Evolutionary conservation across 495 filamentous ascomycete genomes (phyloP).

Genomic region (Aspergillus heteromorphus): DNA sequence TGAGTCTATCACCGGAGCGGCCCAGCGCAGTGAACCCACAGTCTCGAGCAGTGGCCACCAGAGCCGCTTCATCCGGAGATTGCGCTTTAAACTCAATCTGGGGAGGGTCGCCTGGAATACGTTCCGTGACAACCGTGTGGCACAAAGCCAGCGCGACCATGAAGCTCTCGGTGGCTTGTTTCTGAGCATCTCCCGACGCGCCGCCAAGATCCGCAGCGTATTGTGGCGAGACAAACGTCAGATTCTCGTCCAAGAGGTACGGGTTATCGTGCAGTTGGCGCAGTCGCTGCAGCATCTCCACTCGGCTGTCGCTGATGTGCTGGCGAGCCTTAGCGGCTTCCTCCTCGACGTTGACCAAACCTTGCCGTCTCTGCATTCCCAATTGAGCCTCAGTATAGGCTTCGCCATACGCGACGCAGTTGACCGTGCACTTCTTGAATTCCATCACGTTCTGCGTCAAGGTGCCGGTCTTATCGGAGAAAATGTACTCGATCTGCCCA

Average conservation of each 20-base stretch:
- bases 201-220: conserved; percentile 76
- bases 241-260: conserved; percentile 77
- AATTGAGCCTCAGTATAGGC: conserved; percentile 93
- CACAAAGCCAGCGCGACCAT: conserved; percentile 92
- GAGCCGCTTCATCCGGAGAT: conserved; percentile 88
- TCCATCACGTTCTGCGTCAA: conserved; percentile 98
- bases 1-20: conserved; percentile 65
- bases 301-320: conserved; percentile 71
- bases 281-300: conserved; percentile 62
- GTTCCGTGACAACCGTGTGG: conserved; percentile 92
- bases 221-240: conserved; percentile 87
- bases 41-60: conserved; percentile 91
- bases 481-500: conserved; percentile 97
- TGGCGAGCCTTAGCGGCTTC: conserved; percentile 65
- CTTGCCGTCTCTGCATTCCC: conserved; percentile 85
- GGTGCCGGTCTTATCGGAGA: conserved; percentile 97
- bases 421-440: conserved; percentile 94
- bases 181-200: conserved; percentile 65
- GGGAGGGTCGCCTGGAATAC: conserved; percentile 78
- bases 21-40: conserved; percentile 90
- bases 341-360: conserved; percentile 66
- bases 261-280: conserved; percentile 79
- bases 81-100: conserved; percentile 92
- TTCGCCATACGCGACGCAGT: conserved; percentile 88
- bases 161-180: conserved; percentile 70